Evolutionary conservation across 139 green algal species (phyloP).

Genomic region (Ostreobium quekettii): DNA sequence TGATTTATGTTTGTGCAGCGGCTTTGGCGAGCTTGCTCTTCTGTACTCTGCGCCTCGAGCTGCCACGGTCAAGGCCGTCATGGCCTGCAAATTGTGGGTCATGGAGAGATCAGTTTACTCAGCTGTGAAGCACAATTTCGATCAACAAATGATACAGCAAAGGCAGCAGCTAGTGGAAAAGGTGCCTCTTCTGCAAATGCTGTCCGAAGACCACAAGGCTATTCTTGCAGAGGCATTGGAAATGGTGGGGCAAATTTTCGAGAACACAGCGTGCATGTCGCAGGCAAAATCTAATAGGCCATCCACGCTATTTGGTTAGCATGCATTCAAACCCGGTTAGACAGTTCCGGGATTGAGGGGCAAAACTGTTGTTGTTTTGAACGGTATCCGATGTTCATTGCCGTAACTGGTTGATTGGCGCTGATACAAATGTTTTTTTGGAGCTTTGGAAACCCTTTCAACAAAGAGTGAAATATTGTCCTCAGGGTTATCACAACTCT

Average conservation of each 20-base stretch:
- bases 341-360: no score
- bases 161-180: slow-evolving; percentile 51
- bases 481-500: no score
- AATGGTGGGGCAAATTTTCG: slow-evolving; percentile 28
- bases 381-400: no score
- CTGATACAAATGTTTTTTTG: no score
- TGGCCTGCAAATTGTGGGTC: slow-evolving; percentile 61
- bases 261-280: no score
- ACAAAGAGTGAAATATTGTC: no score
- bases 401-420: no score
- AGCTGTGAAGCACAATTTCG: slow-evolving; percentile 64
- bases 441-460: no score
- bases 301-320: no score
- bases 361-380: no score
- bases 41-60: slow-evolving; percentile 79
- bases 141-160: slow-evolving; percentile 32
- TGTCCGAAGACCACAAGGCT: slow-evolving; percentile 55
- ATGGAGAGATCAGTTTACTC: slow-evolving; percentile 76
- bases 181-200: slow-evolving; percentile 59
- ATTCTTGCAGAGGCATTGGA: slow-evolving; percentile 71
- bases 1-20: slow-evolving; percentile 27
- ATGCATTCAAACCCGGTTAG: no score
- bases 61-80: slow-evolving; percentile 69
- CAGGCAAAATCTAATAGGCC: no score
- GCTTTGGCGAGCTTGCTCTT: slow-evolving; percentile 90